Evolutionary conservation across 1,284 basidiomycete genomes (phyloP).

Genomic region (Ustilago xerochloae): DNA sequence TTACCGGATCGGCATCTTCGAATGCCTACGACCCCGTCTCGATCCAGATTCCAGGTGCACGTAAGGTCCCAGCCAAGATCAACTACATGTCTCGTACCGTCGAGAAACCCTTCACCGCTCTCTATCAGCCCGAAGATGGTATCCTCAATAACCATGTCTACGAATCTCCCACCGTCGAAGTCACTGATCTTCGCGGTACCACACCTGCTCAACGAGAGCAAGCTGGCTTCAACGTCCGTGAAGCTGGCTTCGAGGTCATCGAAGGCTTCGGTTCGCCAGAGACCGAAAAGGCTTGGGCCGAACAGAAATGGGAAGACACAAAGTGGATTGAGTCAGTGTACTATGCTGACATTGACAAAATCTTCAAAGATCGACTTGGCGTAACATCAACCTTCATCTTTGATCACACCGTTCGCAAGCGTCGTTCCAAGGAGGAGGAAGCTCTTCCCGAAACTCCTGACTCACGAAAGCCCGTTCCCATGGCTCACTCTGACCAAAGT

Average conservation of each 20-base stretch:
- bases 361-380: conserved; percentile 53
- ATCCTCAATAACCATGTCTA: conserved; percentile 42
- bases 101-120: conserved; percentile 41
- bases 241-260: conserved; percentile 58
- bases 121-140: conserved; percentile 36
- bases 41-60: conserved; percentile 28
- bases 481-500: conserved; percentile 56
- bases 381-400: conserved; percentile 57
- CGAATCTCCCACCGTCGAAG: conserved; percentile 32
- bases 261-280: conserved; percentile 40
- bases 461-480: conserved; percentile 47
- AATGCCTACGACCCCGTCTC: conserved; percentile 8
- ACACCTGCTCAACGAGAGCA: conserved; percentile 19
- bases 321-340: conserved; percentile 49
- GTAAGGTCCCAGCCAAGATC: conserved; percentile 45
- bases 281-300: conserved; percentile 40
- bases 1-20: neutral
- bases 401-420: conserved; percentile 58
- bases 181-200: conserved; percentile 49
- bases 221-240: conserved; percentile 38
- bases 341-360: conserved; percentile 51
- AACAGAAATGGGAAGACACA: conserved; percentile 44
- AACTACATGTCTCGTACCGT: conserved; percentile 53
- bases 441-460: conserved; percentile 44
- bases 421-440: conserved; percentile 35